A percentile compares a stretch with the other conserved stretches of the same genome.
These are phyloP conservation scores for Nicotiana paniculata DNA, from an alignment of 257 asterid species.

Conservation along the genomic window DNA sequence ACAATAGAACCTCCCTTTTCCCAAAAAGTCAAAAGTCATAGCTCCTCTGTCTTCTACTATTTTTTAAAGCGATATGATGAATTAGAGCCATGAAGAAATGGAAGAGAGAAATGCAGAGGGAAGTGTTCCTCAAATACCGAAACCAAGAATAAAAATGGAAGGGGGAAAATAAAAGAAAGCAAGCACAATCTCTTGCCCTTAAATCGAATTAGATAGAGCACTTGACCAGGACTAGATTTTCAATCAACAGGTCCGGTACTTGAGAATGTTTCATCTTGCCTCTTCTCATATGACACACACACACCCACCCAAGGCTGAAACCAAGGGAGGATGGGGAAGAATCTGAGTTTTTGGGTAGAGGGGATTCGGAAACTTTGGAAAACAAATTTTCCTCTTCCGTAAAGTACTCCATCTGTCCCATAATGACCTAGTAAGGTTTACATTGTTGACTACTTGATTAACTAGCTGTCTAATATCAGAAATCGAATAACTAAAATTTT, in stretches of 20 bases:
- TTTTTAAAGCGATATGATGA: neutral
- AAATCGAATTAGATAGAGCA: neutral
- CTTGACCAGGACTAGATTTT: neutral
- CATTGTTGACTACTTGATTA: neutral
- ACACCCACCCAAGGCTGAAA: neutral
- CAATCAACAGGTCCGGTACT: neutral
- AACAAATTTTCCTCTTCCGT: neutral
- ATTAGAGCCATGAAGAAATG: neutral
- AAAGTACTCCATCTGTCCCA: neutral
- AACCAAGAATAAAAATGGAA: neutral
- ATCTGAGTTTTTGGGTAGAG: neutral
- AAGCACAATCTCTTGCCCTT: neutral
- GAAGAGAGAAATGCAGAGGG: neutral
- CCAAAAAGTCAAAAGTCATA: neutral
- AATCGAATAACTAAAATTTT: neutral
- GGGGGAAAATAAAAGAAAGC: too few relatives aligned
- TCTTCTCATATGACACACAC: neutral
- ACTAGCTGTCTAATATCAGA: neutral
- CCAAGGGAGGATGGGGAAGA: neutral
- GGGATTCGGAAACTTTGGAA: neutral
- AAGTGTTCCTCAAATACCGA: neutral
- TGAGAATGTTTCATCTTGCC: neutral
- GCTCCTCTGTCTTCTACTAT: neutral
- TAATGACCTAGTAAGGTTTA: neutral
- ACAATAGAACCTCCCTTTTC: neutral